Evolutionary conservation across 352 stramenopile genomes (phyloP).

Genomic region (Phytophthora pseudosyringae): DNA sequence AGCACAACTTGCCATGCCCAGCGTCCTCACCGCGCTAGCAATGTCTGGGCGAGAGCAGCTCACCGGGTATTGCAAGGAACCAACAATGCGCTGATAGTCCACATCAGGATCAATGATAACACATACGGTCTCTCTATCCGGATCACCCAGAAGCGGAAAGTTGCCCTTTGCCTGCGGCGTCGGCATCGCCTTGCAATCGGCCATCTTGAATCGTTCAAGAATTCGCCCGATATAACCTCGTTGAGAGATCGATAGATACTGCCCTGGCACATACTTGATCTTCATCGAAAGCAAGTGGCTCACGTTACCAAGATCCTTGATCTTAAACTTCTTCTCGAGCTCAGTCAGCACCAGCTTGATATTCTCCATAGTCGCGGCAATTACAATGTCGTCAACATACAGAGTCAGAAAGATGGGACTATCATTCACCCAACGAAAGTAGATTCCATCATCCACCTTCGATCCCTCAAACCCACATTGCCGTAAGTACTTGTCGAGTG

Average conservation of each 20-base stretch:
- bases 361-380: neutral
- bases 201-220: conserved; percentile 15
- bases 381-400: conserved; percentile 21
- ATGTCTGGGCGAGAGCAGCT: conserved; percentile 14
- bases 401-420: conserved; percentile 19
- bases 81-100: conserved; percentile 10
- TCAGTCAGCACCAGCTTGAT: conserved; percentile 8
- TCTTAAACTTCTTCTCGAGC: neutral
- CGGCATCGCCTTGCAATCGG: neutral
- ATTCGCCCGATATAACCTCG: neutral
- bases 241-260: neutral
- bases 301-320: neutral
- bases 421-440: neutral
- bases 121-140: conserved; percentile 6
- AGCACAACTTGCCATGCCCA: too few species aligned
- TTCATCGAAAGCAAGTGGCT: conserved; percentile 1
- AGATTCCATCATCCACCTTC: conserved; percentile 18
- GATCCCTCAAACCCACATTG: conserved; percentile 10
- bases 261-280: neutral
- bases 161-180: conserved; percentile 3
- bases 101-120: conserved; percentile 10
- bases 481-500: conserved; percentile 4
- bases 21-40: conserved; percentile 4
- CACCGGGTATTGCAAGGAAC: conserved; percentile 14
- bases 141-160: conserved; percentile 3